Conservation (phyloP, 306 rosid genomes). For the Abrus pulchellus region DNA sequence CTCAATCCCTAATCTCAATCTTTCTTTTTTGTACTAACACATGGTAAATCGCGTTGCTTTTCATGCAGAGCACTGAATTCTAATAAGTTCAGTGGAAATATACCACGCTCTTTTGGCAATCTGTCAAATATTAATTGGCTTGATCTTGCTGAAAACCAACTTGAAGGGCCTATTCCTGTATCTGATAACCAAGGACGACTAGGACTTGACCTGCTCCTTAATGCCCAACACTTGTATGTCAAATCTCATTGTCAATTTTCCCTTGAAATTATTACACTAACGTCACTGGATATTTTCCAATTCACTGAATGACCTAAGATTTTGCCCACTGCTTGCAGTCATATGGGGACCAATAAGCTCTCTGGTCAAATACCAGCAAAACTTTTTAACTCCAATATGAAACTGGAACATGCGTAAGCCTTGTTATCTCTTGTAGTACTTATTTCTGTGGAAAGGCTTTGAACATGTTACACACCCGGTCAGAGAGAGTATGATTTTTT, state of each 20-base stretch:
- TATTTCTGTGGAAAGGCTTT: not conserved
- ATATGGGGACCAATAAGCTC: conserved; percentile 65
- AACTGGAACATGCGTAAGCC: conserved; percentile 67
- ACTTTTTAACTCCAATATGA: conserved; percentile 66
- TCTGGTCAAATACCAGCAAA: conserved; percentile 55
- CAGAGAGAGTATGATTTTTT: not conserved
- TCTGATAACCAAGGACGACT: conserved; percentile 47
- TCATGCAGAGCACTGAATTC: conserved; percentile 61
- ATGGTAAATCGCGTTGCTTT: conserved; percentile 34
- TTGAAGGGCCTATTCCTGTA: conserved; percentile 61
- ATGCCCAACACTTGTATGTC: conserved; percentile 61
- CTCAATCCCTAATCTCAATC: conserved; percentile 1
- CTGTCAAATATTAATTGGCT: conserved; percentile 61
- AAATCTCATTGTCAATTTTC: conserved; percentile 31
- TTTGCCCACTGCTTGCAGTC: conserved; percentile 57
- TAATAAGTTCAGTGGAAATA: conserved; percentile 55
- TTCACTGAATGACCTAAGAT: conserved; percentile 43
- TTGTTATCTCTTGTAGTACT: conserved; percentile 26
- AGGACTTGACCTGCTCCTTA: conserved; percentile 61
- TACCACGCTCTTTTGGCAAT: conserved; percentile 60
- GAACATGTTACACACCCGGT: no score
- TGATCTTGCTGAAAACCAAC: conserved; percentile 61
- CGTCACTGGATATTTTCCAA: conserved; percentile 29
- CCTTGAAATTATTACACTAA: conserved; percentile 25
- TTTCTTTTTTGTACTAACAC: conserved; percentile 36